These are phyloP conservation scores for Aureobasidium namibiae DNA, from an alignment of 2,329 filamentous ascomycete genomes.

Conservation along the genomic window DNA sequence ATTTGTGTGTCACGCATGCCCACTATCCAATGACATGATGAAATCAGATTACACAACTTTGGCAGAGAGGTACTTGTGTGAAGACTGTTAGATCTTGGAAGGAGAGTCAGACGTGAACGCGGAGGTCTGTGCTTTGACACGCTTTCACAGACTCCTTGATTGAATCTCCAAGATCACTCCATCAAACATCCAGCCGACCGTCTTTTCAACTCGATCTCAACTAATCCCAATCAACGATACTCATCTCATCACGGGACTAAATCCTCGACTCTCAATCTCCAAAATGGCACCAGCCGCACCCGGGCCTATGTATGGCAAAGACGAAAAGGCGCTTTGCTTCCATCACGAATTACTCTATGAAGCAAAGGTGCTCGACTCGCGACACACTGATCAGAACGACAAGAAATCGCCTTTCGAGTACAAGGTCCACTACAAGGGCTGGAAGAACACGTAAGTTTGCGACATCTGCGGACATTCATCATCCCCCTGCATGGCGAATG, in stretches of 20 bases:
- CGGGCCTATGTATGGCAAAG: slow-evolving; percentile 55
- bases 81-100: not conserved
- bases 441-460: slow-evolving; percentile 81
- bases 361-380: slow-evolving; percentile 83
- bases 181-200: not conserved
- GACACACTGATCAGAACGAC: slow-evolving; percentile 51
- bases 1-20: not conserved
- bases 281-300: slow-evolving; percentile 51
- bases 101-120: slow-evolving; percentile 2
- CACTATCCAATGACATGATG: not conserved
- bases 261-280: slow-evolving; percentile 15
- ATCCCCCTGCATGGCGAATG: not conserved
- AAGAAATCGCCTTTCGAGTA: slow-evolving; percentile 74
- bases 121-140: slow-evolving; percentile 8
- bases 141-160: slow-evolving; percentile 10
- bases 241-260: not conserved
- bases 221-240: not conserved
- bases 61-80: not conserved
- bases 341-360: slow-evolving; percentile 97
- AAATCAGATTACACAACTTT: not conserved
- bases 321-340: slow-evolving; percentile 94
- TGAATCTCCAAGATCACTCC: slow-evolving; percentile 7
- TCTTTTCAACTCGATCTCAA: not conserved
- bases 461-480: not conserved
- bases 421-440: slow-evolving; percentile 96